Evolutionary conservation across 1,139 yeast species (phyloP).

Genomic region (Pneumocystis jirovecii): DNA sequence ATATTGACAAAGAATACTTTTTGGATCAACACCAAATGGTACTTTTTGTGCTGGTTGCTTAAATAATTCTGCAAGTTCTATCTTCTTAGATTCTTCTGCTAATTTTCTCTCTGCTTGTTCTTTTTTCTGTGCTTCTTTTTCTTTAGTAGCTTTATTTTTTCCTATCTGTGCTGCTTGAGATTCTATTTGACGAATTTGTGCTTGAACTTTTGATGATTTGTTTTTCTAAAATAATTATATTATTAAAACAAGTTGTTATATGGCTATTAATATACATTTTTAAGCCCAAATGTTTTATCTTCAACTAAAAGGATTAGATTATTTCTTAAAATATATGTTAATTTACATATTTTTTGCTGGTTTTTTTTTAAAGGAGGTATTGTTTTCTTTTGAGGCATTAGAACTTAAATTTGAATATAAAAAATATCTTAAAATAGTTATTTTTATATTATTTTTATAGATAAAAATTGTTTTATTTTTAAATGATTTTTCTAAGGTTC

Average conservation of each 20-base stretch:
- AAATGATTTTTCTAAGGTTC: background rate
- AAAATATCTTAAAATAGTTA: background rate
- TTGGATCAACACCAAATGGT: slow-evolving; percentile 96
- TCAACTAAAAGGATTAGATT: slow-evolving; percentile 27
- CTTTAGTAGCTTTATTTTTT: slow-evolving; percentile 26
- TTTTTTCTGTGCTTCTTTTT: slow-evolving; percentile 63
- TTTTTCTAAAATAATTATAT: slow-evolving; percentile 36
- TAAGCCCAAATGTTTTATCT: slow-evolving; percentile 89
- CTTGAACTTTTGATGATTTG: slow-evolving; percentile 83
- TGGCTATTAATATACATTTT: slow-evolving; percentile 31
- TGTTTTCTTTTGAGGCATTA: background rate
- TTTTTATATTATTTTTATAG: background rate
- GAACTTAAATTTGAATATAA: background rate
- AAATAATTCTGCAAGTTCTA: slow-evolving; percentile 68
- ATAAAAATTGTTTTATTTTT: background rate
- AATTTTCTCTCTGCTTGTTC: slow-evolving; percentile 72
- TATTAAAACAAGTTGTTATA: background rate
- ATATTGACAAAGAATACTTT: slow-evolving; percentile 77
- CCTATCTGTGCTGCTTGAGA: slow-evolving; percentile 42
- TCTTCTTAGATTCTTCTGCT: slow-evolving; percentile 78
- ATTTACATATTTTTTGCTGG: background rate
- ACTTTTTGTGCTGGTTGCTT: slow-evolving; percentile 62
- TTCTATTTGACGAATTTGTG: slow-evolving; percentile 63
- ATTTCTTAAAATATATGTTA: background rate
- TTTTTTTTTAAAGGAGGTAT: background rate